Evolutionary conservation across 768 basidiomycete species (phyloP), one percentile per base, ranked within the genome.

Genomic region (Podaxis sp.): DNA sequence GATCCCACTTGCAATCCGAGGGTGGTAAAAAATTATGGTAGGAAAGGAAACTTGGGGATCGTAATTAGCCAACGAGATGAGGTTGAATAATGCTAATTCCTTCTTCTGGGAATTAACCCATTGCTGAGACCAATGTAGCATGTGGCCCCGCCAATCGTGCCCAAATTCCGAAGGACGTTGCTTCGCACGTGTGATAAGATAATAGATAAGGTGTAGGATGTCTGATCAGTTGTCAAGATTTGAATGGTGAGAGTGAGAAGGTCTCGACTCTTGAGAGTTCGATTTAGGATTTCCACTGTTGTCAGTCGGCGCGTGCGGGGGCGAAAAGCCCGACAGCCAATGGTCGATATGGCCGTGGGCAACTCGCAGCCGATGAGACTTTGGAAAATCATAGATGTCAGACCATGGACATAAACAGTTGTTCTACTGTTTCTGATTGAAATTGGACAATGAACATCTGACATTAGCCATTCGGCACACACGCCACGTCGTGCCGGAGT

Each of bases 151-250:
- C 33, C 44, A 46, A 17, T 3, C 42, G 19, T 46, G 19, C 17
- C 15, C 44, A 0, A 17, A 17, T 19, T 19, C 44, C 17, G 44
- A 46, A 7, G 2, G 9, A 42, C 4, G 33, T 56, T 56, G 36
- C 5, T 19, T 19, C 30, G 54, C 33, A 33, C 33, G 33, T 33
- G 33, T 56, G 54, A 56, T 56, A 56, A 56, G 54, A 56, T 56
- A 42, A 42, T 8, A n/a, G 30, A 22, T 56, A 19, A 12, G 44
- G 44, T n/a, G 7, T 9, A 33, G 9, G 2, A 9, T 33, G 22
- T 54, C 52, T 54, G 28, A 54, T 38, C 52, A 54, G 28, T n/a
- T 8, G 44, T 46, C 44, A 42, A 52, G 17, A 3, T 39, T 24
- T 30, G 2, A 38, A 30, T 6, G 26, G 36, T 17, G 38, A 39